A percentile compares a stretch with the other conserved stretches of the same genome.
These are phyloP conservation scores for Epichloe hybrida DNA, from an alignment of 2,329 filamentous ascomycete species.

Conservation along the genomic window DNA sequence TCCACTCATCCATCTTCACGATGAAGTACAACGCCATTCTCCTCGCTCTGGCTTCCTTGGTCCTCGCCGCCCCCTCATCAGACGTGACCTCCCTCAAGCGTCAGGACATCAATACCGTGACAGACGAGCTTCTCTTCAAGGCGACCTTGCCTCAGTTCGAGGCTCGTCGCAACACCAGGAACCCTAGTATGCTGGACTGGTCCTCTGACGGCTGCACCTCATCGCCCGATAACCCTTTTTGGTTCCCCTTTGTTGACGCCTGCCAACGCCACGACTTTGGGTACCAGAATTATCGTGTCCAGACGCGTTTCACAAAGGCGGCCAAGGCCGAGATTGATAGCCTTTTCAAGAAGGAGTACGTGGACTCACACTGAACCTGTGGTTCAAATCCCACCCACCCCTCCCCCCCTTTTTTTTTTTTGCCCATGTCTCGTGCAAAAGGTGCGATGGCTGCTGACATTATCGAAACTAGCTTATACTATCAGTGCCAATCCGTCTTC, in stretches of 20 bases:
- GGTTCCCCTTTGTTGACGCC: constrained; percentile 29
- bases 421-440: no score
- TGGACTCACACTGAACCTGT: not conserved
- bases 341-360: constrained; percentile 34
- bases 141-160: constrained; percentile 29
- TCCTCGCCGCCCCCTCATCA: constrained; percentile 11
- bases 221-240: constrained; percentile 30
- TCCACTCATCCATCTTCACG: not conserved
- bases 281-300: constrained; percentile 37
- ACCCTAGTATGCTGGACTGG: constrained; percentile 28
- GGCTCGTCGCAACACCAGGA: constrained; percentile 21
- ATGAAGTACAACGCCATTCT: constrained; percentile 21
- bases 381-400: no score
- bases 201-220: constrained; percentile 28
- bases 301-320: constrained; percentile 30
- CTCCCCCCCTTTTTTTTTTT: not conserved
- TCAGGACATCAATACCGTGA: constrained; percentile 17
- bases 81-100: constrained; percentile 5
- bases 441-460: no score
- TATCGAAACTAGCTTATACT: constrained; percentile 18
- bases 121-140: constrained; percentile 34
- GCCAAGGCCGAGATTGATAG: constrained; percentile 32
- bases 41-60: constrained; percentile 12
- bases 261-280: constrained; percentile 45
- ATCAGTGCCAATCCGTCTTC: constrained; percentile 18